These are phyloP conservation scores for Rhexocercosporidium sp. DNA, from an alignment of 2,329 filamentous ascomycete species.

Conservation along the genomic window DNA sequence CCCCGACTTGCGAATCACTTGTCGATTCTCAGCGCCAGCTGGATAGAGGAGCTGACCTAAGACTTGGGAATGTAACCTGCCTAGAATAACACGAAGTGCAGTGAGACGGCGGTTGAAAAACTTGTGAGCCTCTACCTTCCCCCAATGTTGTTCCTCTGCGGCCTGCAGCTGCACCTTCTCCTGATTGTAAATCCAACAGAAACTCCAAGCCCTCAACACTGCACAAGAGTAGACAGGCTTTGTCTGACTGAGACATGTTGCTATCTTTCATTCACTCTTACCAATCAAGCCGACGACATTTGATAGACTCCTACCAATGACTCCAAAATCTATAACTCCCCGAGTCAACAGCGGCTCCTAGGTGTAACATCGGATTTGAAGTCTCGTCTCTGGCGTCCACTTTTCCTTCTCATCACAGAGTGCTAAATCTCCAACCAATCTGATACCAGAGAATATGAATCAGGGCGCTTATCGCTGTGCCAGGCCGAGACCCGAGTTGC, in stretches of 20 bases:
- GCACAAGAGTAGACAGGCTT: neutral
- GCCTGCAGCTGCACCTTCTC: neutral
- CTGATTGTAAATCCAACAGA: neutral
- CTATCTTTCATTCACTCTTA: neutral
- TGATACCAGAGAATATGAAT: neutral
- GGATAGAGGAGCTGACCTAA: constrained; percentile 28
- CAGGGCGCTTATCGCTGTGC: neutral
- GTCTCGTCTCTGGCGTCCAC: neutral
- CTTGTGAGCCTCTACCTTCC: neutral
- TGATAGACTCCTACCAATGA: neutral
- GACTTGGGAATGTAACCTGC: constrained; percentile 27
- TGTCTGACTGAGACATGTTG: neutral
- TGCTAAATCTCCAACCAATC: neutral
- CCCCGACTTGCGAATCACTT: constrained; percentile 20
- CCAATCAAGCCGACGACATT: neutral
- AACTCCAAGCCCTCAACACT: neutral
- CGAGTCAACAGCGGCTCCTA: neutral
- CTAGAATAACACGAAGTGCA: constrained; percentile 16
- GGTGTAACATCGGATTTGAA: neutral
- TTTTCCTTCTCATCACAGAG: neutral
- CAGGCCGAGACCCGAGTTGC: neutral
- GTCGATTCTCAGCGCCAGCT: constrained; percentile 6
- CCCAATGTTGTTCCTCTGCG: neutral
- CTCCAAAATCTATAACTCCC: neutral
- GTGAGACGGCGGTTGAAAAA: constrained; percentile 11